Percentiles rank a stretch among this genome's conserved stretches.
phyloP scores from a whole-genome alignment of 2,329 filamentous ascomycete species.

The Fusarium sp. region DNA sequence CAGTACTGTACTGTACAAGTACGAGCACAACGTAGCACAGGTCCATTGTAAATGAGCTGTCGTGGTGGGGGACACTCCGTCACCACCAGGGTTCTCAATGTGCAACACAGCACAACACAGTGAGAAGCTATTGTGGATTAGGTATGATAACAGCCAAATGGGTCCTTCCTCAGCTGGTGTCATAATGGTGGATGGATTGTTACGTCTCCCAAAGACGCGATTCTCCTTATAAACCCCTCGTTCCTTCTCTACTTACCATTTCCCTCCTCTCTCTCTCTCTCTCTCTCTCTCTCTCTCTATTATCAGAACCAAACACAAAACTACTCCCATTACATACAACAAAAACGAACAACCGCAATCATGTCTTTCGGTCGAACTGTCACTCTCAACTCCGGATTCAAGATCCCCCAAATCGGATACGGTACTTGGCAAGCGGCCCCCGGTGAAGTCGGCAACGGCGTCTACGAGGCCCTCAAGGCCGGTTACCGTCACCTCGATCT shows the following conservation, averaged over 20 bases:
- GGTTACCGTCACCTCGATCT: slow-evolving; percentile 73
- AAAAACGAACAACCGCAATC: slow-evolving; percentile 25
- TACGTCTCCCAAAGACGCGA: neutral
- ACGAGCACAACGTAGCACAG: neutral
- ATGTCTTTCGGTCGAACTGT: slow-evolving; percentile 70
- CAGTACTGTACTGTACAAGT: neutral
- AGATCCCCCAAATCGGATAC: slow-evolving; percentile 70
- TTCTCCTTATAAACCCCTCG: slow-evolving; percentile 26
- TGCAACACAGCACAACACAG: neutral
- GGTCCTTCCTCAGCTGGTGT: slow-evolving; percentile 17
- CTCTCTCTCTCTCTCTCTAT: slow-evolving; percentile 1
- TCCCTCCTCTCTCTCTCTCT: neutral
- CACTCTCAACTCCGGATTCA: slow-evolving; percentile 72
- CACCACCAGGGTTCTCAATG: slow-evolving; percentile 38
- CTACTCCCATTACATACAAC: neutral
- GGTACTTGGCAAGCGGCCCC: slow-evolving; percentile 77
- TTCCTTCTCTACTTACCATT: neutral
- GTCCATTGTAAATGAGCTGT: slow-evolving; percentile 5
- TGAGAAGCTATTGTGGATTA: slow-evolving; percentile 10
- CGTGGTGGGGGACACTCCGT: slow-evolving; percentile 17
- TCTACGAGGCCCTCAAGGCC: slow-evolving; percentile 71
- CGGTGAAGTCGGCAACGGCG: slow-evolving; percentile 72
- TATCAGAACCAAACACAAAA: neutral
- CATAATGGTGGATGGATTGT: slow-evolving; percentile 3
- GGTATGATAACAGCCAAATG: neutral